Base-by-base conservation (phyloP, 2,329 filamentous ascomycete species). In the Thelonectria discophora region DNA sequence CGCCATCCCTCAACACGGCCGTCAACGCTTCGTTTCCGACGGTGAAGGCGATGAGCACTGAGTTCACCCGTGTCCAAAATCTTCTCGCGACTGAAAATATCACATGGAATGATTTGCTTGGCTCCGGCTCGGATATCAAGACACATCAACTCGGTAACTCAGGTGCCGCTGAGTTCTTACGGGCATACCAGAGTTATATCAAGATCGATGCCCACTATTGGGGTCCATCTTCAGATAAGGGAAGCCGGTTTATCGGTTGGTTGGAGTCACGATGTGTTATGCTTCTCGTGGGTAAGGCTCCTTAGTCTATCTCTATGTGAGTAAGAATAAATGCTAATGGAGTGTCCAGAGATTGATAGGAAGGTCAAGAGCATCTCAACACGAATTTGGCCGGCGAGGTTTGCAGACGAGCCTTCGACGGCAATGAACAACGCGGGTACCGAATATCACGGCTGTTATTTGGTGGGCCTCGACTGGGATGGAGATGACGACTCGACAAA, bases 151-250 rank as follows among this genome's bases (percentile, higher is more conserved):
- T 20, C 45, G 24, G 40, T 42, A 18, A 30, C 37, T 51, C 60
- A 10, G 79, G 77, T 11, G 75, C 77, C 5, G 54, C 62, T 1
- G 79, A 82, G 3, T 90, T 90, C 64, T 69, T 90, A 6, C 66
- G 65, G 1, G 69, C 75, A 1, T 86, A 85, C 71, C 81, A 78
- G 56, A 83, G 77, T 54, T 91, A 87, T 68, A 74, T 88, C 58
- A 86, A 84, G 67, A 81, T 91, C 53, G 84, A 88, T 58, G 80
- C 86, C 1, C 86, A 88, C 48, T 90, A 88, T 73, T 91, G 88
- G 88, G 87, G 87, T 1, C 75, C 82, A 7, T 86, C 86, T 2
- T 75, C 81, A 1, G 75, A 80, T 1, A 85, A 82, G 55, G 85
- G 86, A 1, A 83, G 82, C 18, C 77, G 79, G 12, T 81, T 89